phyloP scores from a whole-genome alignment of 805 yeast species.

The Clavispora vitiphila region DNA sequence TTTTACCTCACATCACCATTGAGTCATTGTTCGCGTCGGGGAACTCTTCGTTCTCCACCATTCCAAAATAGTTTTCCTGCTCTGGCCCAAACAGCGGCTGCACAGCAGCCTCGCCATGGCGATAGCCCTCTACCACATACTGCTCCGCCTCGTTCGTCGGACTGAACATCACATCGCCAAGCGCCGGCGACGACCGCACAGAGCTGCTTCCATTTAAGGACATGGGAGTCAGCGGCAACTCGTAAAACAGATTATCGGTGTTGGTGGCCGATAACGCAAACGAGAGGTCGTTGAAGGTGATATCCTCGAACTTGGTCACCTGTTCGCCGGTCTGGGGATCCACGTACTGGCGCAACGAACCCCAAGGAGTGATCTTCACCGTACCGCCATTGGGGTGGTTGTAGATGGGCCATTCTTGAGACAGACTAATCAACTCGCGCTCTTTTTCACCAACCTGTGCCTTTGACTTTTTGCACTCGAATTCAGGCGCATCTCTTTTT shows the following conservation, averaged over 20 bases:
- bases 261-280: conserved; percentile 12
- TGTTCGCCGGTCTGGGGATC: conserved; percentile 39
- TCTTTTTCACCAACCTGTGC: conserved; percentile 16
- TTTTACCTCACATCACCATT: conserved; percentile 4
- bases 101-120: conserved; percentile 1
- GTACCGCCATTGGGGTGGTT: conserved; percentile 60
- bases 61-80: conserved; percentile 36
- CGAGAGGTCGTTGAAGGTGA: conserved; percentile 18
- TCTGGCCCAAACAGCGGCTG: conserved; percentile 22
- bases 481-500: conserved; percentile 19
- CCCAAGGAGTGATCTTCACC: conserved; percentile 59
- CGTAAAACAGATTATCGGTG: conserved; percentile 8
- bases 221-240: conserved; percentile 17
- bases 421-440: conserved; percentile 10
- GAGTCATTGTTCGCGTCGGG: conserved; percentile 8
- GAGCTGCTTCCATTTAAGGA: conserved; percentile 11
- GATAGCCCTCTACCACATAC: conserved; percentile 33
- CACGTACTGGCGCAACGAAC: conserved; percentile 47
- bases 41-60: conserved; percentile 22
- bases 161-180: conserved; percentile 22
- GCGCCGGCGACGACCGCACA: conserved; percentile 13
- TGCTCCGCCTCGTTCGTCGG: conserved; percentile 36
- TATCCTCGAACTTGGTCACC: conserved; percentile 46
- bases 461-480: conserved; percentile 19
- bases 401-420: conserved; percentile 50